Conservation (phyloP, 2,329 filamentous ascomycete genomes). For the Colletotrichum filicis region DNA sequence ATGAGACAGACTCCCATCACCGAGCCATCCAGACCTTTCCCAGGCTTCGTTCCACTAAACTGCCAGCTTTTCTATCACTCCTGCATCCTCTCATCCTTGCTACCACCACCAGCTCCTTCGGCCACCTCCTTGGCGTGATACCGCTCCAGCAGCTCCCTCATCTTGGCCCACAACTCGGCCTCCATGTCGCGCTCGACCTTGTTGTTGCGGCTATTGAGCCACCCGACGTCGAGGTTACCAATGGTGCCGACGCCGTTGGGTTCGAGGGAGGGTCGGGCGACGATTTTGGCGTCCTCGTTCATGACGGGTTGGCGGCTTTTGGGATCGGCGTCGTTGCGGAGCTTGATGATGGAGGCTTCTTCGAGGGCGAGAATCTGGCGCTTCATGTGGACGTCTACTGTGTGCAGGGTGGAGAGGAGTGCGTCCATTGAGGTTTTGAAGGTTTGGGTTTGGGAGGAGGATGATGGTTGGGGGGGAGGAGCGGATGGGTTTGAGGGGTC, state of each 20-base stretch:
- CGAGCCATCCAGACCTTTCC: neutral
- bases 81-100: conserved; percentile 32
- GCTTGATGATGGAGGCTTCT: conserved; percentile 79
- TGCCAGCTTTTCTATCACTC: neutral
- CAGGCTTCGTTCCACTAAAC: neutral
- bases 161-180: conserved; percentile 75
- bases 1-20: neutral
- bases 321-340: conserved; percentile 44
- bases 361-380: conserved; percentile 83
- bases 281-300: conserved; percentile 36
- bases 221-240: conserved; percentile 81
- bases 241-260: conserved; percentile 67
- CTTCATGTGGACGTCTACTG: conserved; percentile 78
- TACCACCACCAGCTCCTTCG: conserved; percentile 22
- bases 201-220: conserved; percentile 87
- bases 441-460: conserved; percentile 51
- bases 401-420: conserved; percentile 80
- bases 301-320: conserved; percentile 39
- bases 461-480: conserved; percentile 63
- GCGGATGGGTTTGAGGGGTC: conserved; percentile 64
- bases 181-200: conserved; percentile 87
- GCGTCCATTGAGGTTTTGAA: conserved; percentile 71
- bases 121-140: conserved; percentile 23
- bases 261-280: conserved; percentile 55
- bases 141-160: conserved; percentile 49